Conservation (phyloP, 1,284 basidiomycete genomes). For the Ganoderma multipileum region DNA sequence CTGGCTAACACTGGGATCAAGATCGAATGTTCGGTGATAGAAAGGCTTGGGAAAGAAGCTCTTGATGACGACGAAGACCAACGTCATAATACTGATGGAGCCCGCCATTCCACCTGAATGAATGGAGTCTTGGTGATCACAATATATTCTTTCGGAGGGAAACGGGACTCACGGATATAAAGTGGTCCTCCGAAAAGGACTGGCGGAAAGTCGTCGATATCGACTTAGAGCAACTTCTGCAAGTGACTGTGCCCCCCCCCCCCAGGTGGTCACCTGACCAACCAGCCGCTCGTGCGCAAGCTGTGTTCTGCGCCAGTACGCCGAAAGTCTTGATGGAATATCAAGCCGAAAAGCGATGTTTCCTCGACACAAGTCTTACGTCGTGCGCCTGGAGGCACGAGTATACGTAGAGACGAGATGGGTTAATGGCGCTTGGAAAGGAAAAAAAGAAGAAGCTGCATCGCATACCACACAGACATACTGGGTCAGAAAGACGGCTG, state of each 20-base stretch:
- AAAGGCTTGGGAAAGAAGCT: neutral
- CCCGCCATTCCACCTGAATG: neutral
- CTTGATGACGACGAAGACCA: neutral
- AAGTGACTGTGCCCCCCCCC: too few species aligned
- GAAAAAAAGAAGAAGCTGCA: neutral
- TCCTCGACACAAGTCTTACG: neutral
- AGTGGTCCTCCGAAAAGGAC: neutral
- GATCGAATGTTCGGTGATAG: neutral
- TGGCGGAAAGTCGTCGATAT: neutral
- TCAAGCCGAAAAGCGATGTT: neutral
- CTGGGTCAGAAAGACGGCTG: neutral
- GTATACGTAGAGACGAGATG: neutral
- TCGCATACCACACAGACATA: conserved; percentile 6
- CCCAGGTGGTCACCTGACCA: neutral
- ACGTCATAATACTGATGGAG: neutral
- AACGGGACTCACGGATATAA: neutral
- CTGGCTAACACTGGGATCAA: neutral
- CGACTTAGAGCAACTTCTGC: neutral
- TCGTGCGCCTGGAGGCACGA: conserved; percentile 7
- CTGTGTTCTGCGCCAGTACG: neutral
- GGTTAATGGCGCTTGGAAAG: neutral
- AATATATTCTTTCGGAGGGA: neutral
- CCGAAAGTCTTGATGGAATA: neutral
- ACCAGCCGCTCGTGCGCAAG: neutral
- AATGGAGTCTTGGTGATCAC: neutral